Evolutionary conservation across 2,329 filamentous ascomycete species (phyloP), one percentile per base, ranked within the genome.

Genomic region (Pyricularia sp.): DNA sequence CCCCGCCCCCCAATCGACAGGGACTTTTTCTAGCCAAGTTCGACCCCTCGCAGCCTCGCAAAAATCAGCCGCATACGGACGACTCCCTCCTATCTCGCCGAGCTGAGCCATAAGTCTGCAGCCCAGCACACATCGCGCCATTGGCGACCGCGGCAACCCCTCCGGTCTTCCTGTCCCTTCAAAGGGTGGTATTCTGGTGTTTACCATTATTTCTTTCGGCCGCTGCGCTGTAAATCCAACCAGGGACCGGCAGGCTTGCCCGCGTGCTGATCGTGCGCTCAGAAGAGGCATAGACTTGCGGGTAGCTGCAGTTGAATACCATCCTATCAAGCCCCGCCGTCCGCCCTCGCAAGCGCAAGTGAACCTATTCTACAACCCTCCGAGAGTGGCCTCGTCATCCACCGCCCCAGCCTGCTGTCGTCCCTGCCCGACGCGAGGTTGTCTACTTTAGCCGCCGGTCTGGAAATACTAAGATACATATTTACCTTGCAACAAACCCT

Each of bases 291-390:
- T 73, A 73, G 70, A 72, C 70, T 70, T 68, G 74, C 75, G 75
- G 75, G 69, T 76, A 75, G 69, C 70, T 75, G 75, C 76, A 76
- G 73, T 67, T 73, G 72, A 50, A 71, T 72, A 71, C 72, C 70
- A 70, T 72, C 69, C 73, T 72, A 73, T 72, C 72, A 73, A 71
- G 36, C 42, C 33, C 33, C 25, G 23, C 36, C 17, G 65, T 14
- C 50, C 25, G 31, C 42, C 36, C 25, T 31, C 66, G 20, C 23
- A 58, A 61, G n/a, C 66, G 20, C 23, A 58, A 61, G n/a, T n/a
- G 20, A 59, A 26, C 66, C 64, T 50, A 42, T 55, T 36, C 23
- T 50, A 28, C 64, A 42, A 55, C 12, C n/a, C 28, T 33, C 17
- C 25, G n/a, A 61, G n/a, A 61, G n/a, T 36, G 36, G 61, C 61